Percentiles rank a stretch among this genome's conserved stretches.
Conservation (phyloP, 306 rosid genomes). For the Parietaria judaica region DNA sequence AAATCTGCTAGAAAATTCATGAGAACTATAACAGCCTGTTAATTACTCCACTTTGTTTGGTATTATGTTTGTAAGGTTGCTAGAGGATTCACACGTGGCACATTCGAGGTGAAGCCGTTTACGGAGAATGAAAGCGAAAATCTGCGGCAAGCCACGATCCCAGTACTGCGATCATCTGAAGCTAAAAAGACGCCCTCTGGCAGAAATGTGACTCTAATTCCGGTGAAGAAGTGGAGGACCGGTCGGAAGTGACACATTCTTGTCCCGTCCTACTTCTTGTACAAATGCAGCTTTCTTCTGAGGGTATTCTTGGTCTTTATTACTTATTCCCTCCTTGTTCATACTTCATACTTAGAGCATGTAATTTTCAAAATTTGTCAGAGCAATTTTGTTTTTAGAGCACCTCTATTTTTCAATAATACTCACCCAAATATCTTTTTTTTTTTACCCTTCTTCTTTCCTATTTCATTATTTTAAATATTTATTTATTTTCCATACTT, state of each 20-base stretch:
- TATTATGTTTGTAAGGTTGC: conserved; percentile 57
- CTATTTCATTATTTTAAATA: too few relatives aligned
- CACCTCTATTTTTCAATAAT: conserved; percentile 8
- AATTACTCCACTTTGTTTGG: neutral
- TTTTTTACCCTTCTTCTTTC: too few relatives aligned
- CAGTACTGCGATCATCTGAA: conserved; percentile 51
- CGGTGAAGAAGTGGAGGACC: conserved; percentile 59
- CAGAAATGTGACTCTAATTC: conserved; percentile 51
- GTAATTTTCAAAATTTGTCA: neutral
- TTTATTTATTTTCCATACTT: too few relatives aligned
- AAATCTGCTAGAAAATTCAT: too few relatives aligned
- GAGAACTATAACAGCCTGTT: too few relatives aligned
- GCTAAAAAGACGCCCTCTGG: conserved; percentile 31
- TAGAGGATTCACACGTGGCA: conserved; percentile 82
- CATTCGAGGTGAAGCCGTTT: conserved; percentile 65
- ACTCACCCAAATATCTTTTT: too few relatives aligned
- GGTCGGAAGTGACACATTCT: conserved; percentile 34
- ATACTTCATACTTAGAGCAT: too few relatives aligned
- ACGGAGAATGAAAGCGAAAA: conserved; percentile 46
- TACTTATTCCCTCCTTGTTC: conserved; percentile 2
- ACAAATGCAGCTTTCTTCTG: neutral
- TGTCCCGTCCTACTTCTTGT: conserved; percentile 4
- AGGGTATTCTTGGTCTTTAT: neutral
- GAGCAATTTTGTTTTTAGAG: conserved; percentile 25
- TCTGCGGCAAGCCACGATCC: conserved; percentile 44